Conservation (phyloP, 176 grass and related monocot genomes). For the Musa acuminata region DNA sequence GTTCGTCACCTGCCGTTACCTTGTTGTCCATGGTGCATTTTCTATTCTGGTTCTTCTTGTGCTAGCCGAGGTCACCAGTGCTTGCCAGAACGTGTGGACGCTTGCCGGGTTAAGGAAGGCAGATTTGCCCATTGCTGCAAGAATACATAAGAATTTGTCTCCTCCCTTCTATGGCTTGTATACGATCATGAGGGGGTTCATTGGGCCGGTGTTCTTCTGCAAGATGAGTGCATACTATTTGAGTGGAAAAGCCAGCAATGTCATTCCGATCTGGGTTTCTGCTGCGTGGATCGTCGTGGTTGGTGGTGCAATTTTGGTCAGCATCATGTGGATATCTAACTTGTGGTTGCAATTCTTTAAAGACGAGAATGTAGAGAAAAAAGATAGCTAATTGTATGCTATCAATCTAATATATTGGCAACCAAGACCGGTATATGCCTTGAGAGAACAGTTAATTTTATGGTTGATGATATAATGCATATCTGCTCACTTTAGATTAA, state of each 20-base stretch:
- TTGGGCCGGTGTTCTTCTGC: constrained; percentile 58
- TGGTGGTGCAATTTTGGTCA: constrained; percentile 60
- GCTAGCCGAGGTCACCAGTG: constrained; percentile 72
- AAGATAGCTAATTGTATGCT: constrained; percentile 27
- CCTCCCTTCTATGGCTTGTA: constrained; percentile 72
- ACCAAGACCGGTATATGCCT: neutral
- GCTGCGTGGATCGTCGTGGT: constrained; percentile 75
- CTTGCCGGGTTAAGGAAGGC: constrained; percentile 64
- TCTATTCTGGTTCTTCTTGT: constrained; percentile 65
- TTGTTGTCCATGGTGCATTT: constrained; percentile 59
- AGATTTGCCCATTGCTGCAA: constrained; percentile 39
- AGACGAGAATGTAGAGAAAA: constrained; percentile 42
- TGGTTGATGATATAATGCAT: too few species aligned
- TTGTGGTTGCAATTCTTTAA: constrained; percentile 62
- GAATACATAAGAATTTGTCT: constrained; percentile 44
- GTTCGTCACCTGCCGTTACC: constrained; percentile 74
- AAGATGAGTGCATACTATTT: constrained; percentile 68
- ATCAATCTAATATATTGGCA: too few species aligned
- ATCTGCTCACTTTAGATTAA: too few species aligned
- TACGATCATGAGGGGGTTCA: constrained; percentile 57
- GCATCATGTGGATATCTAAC: constrained; percentile 88
- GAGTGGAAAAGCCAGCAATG: constrained; percentile 44
- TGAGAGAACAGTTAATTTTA: neutral
- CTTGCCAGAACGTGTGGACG: constrained; percentile 75
- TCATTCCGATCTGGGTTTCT: constrained; percentile 75